Base-by-base conservation (phyloP, 305 asterid genomes). In the Fraxinus platypoda region DNA sequence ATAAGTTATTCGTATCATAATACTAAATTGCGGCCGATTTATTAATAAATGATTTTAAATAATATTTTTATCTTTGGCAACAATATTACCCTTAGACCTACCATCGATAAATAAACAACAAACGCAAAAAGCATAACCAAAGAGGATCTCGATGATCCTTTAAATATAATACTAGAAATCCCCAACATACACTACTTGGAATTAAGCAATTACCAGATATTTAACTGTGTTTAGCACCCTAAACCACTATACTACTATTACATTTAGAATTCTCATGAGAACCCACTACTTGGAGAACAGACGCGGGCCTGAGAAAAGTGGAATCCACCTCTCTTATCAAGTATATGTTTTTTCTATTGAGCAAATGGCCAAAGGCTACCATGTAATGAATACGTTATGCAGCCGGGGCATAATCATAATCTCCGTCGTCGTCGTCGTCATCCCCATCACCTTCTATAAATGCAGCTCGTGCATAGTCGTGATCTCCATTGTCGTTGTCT, bases 351-450 rank as follows among this genome's bases (percentile, higher is more conserved):
- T 30, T 64, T 9, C 72, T 23, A 15, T 23, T 25, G 31, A 26
- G 17, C 17, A 26, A 4, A 25, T 3, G 21, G 37, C 74, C 8
- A 68, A 3, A 3, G 19, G 34, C 11, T 57, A 21, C 11, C 26
- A 57, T 57, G 68, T 4, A n/a, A 57, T 2, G 26, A 19, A 19
- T 57, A 57, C 68, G 0, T 28, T 68, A 68, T 13, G 74, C 74
- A 68, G 74, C 74, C 37, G 74, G 74, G 21, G 74, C 74, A 68
- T 68, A 68, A 68, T 68, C 74, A 68, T 68, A 68, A 68, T 68
- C 74, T 68, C 74, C 74, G 12, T 25, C 73, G 11, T 21, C 31
- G 17, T 68, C 74, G 19, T 66, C 74, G 0, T 37, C 43, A 28
- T 68, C 74, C 8, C 74, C 37, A 68, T 68, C 74, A 12, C 35